phyloP scores from a whole-genome alignment of 345 rosid species.

The Acer negundo region DNA sequence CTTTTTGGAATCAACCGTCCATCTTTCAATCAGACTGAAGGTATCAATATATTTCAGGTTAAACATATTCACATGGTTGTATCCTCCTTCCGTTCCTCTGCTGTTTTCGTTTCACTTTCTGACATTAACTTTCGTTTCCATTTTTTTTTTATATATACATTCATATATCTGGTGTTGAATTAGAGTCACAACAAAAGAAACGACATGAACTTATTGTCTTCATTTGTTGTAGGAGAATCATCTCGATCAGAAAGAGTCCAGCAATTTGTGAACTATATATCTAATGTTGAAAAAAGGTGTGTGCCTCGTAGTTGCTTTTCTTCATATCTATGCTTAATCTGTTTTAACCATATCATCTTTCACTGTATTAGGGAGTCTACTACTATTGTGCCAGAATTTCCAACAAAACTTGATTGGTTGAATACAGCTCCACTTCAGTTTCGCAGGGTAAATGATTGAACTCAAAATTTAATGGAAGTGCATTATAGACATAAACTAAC shows the following conservation, averaged over 20 bases:
- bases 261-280: conserved; percentile 72
- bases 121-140: neutral
- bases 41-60: conserved; percentile 29
- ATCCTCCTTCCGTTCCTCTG: neutral
- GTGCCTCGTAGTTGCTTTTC: neutral
- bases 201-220: conserved; percentile 10
- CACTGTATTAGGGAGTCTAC: conserved; percentile 55
- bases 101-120: neutral
- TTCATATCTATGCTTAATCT: conserved; percentile 15
- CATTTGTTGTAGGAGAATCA: conserved; percentile 47
- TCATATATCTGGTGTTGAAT: neutral
- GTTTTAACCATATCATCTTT: conserved; percentile 13
- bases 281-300: conserved; percentile 79
- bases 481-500: neutral
- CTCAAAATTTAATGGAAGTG: conserved; percentile 1
- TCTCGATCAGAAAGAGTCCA: conserved; percentile 51
- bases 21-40: conserved; percentile 47
- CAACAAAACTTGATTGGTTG: conserved; percentile 86
- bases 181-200: neutral
- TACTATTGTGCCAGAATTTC: conserved; percentile 79
- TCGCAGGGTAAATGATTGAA: conserved; percentile 49
- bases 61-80: neutral
- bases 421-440: conserved; percentile 89
- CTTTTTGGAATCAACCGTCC: conserved; percentile 64
- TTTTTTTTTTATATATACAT: neutral